Evolutionary conservation across 169 alveolate genomes (phyloP).

Genomic region (Plasmodium gallinaceum): DNA sequence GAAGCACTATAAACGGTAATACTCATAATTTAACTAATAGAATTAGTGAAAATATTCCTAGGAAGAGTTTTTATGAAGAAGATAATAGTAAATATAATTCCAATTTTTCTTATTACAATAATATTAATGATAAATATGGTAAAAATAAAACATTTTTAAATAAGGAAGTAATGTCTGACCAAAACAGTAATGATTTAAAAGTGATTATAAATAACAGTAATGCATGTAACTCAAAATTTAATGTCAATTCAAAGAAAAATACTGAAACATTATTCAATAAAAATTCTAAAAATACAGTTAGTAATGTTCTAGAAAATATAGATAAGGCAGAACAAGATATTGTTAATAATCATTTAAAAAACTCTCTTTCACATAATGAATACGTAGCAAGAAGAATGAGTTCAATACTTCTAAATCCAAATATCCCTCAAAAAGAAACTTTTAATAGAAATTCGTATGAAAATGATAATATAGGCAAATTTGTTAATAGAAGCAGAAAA

Average conservation of each 20-base stretch:
- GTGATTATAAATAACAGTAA: background rate
- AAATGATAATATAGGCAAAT: slow-evolving; percentile 6
- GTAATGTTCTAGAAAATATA: slow-evolving; percentile 47
- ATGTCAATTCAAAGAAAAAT: background rate
- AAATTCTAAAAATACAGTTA: slow-evolving; percentile 9
- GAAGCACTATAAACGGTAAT: slow-evolving; percentile 24
- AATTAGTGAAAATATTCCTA: slow-evolving; percentile 1
- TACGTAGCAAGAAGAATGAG: slow-evolving; percentile 67
- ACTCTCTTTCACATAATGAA: slow-evolving; percentile 50
- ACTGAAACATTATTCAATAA: slow-evolving; percentile 3
- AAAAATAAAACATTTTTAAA: slow-evolving; percentile 14
- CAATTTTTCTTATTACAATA: background rate
- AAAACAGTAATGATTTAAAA: slow-evolving; percentile 6
- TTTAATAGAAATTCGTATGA: slow-evolving; percentile 31
- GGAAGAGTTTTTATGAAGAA: slow-evolving; percentile 27
- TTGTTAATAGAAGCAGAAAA: slow-evolving; percentile 11
- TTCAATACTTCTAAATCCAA: slow-evolving; percentile 32
- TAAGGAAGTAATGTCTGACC: slow-evolving; percentile 32
- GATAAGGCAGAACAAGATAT: slow-evolving; percentile 72
- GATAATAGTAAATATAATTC: slow-evolving; percentile 19
- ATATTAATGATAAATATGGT: slow-evolving; percentile 24
- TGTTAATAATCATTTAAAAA: slow-evolving; percentile 67
- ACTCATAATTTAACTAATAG: slow-evolving; percentile 16
- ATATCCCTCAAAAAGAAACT: slow-evolving; percentile 8
- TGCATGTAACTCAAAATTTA: background rate